Percentiles rank a stretch among this genome's conserved stretches.
Conservation (phyloP, 2,329 filamentous ascomycete genomes). For the Claviceps lovelessii region DNA sequence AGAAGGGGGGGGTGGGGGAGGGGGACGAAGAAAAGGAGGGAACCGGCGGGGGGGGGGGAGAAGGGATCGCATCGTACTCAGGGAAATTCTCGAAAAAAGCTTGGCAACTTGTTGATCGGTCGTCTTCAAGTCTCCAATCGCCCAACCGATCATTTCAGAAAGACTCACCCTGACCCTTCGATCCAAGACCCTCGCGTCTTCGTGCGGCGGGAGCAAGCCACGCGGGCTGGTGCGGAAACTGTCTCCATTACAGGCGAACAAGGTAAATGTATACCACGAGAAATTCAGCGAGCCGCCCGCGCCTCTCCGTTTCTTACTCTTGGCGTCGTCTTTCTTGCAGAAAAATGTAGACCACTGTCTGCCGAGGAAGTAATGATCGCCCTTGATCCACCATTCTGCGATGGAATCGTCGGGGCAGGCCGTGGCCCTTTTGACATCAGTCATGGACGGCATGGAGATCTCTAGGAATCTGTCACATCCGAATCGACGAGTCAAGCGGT, state of each 20-base stretch:
- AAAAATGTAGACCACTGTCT: constrained; percentile 36
- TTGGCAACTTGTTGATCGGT: constrained; percentile 35
- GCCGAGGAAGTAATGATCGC: constrained; percentile 28
- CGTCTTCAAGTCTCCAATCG: constrained; percentile 33
- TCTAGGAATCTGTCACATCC: constrained; percentile 46
- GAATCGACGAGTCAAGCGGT: constrained; percentile 40
- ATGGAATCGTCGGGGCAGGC: constrained; percentile 20
- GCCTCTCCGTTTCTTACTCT: constrained; percentile 5
- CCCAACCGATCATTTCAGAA: constrained; percentile 35
- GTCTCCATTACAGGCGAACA: constrained; percentile 41
- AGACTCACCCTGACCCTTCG: constrained; percentile 22
- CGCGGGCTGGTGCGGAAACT: constrained; percentile 18
- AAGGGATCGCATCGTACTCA: constrained; percentile 26
- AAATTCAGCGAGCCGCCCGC: neutral
- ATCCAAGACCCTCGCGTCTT: constrained; percentile 10
- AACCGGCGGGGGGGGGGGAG: too few species aligned
- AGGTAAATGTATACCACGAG: constrained; percentile 19
- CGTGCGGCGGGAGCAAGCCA: constrained; percentile 9
- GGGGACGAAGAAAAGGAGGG: neutral
- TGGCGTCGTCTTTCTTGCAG: constrained; percentile 25
- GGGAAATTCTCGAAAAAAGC: constrained; percentile 41
- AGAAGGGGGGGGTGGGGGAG: too few species aligned
- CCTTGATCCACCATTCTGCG: constrained; percentile 14
- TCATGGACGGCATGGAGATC: constrained; percentile 33
- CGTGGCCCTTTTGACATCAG: constrained; percentile 13